Evolutionary conservation across 2,329 filamentous ascomycete genomes (phyloP), one percentile per base, ranked within the genome.

Genomic region (Diplodia seriata): DNA sequence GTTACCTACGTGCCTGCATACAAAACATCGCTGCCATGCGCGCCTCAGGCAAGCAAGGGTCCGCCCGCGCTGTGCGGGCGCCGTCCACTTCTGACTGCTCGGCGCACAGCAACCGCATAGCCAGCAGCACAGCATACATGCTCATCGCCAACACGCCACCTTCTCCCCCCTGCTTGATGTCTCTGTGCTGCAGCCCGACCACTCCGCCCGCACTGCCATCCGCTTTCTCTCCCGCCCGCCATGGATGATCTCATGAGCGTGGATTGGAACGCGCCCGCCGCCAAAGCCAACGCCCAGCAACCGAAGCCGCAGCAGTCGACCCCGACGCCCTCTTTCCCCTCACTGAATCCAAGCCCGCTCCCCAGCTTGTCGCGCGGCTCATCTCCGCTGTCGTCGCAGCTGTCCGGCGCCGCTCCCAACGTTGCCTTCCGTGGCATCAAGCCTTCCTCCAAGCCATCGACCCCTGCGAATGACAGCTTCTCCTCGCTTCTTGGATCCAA

Each of bases 401-500:
- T 78, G 31, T 79, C 81, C 2, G 81, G 81, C 56, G 47, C 53
- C 49, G 47, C 50, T 6, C 38, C 59, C 20, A 59, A 70, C 54
- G 71, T 69, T 36, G 75, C 75, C 18, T 69, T 72, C 4, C 79
- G 81, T 70, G 74, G 79, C 71, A 68, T 78, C 77, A 77, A 88
- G 82, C 70, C 78, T 75, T 73, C 78, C 3, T 79, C 83, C 4
- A 91, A 88, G 43, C 79, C 86, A 6, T 80, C 85, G 56, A 80
- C 79, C n/a, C 77, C 80, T 33, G 78, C 77, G 23, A 81, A 80
- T 68, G 92, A 95, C 76, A 93, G 90, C 81, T 95, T 95, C 80
- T 91, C 91, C 74, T 91, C 89, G 73, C 82, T 95, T 63, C 84
- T 93, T 70, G 88, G 85, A 72, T 88, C 90, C 73, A 86, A 86